A percentile compares a stretch with the other conserved stretches of the same genome.
Evolutionary conservation across 2,329 filamentous ascomycete species (phyloP).

Genomic region (Exophiala viscosa): DNA sequence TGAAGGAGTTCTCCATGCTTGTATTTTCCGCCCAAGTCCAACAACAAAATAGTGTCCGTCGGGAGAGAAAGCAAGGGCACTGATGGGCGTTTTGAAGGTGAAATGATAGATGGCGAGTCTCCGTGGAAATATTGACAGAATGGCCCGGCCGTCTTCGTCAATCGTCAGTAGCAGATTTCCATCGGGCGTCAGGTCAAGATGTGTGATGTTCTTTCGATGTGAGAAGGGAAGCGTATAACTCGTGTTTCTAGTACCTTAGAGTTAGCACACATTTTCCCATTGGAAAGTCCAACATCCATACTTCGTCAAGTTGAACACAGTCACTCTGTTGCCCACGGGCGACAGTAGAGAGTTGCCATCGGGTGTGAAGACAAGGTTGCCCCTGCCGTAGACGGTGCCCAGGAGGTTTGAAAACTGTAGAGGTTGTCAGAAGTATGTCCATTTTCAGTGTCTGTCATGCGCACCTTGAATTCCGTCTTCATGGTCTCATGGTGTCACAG

Average conservation of each 20-base stretch:
- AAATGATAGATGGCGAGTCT: slow-evolving; percentile 90
- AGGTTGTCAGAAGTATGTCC: slow-evolving; percentile 6
- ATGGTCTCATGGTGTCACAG: slow-evolving; percentile 51
- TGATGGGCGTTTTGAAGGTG: slow-evolving; percentile 81
- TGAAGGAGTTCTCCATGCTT: slow-evolving; percentile 94
- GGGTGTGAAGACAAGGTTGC: slow-evolving; percentile 92
- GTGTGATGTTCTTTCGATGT: slow-evolving; percentile 87
- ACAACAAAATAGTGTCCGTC: slow-evolving; percentile 89
- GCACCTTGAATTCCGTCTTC: slow-evolving; percentile 99
- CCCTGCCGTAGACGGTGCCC: slow-evolving; percentile 96
- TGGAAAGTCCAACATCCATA: slow-evolving; percentile 39
- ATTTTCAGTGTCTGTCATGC: slow-evolving; percentile 17
- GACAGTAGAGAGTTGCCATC: slow-evolving; percentile 95
- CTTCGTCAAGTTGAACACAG: slow-evolving; percentile 95
- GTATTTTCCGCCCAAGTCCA: slow-evolving; percentile 77
- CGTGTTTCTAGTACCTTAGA: slow-evolving; percentile 21
- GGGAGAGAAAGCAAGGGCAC: slow-evolving; percentile 83
- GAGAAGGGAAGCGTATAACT: slow-evolving; percentile 62
- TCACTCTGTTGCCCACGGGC: slow-evolving; percentile 91
- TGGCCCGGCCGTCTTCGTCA: slow-evolving; percentile 90
- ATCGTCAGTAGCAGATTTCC: slow-evolving; percentile 90
- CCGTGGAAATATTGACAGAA: slow-evolving; percentile 84
- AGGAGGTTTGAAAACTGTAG: slow-evolving; percentile 92
- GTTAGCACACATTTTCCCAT: background rate
- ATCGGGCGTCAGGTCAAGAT: slow-evolving; percentile 80